phyloP scores from a whole-genome alignment of 1,284 basidiomycete genomes.

The Cutaneotrichosporon dermatis region DNA sequence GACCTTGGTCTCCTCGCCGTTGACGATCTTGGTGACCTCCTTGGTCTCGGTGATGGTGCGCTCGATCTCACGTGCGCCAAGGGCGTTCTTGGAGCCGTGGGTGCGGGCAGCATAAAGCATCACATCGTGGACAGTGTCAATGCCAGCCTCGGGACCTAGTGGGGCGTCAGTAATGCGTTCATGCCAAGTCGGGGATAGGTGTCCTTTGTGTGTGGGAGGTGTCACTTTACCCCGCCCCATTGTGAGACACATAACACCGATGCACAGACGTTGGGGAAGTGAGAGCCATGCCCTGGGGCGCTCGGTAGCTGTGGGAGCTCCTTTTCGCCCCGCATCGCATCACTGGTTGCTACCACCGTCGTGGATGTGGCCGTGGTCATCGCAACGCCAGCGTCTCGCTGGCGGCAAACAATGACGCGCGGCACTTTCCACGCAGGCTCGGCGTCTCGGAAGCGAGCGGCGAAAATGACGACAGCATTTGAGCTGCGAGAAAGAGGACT shows the following conservation, averaged over 20 bases:
- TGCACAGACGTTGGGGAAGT: not conserved
- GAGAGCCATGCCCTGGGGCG: not conserved
- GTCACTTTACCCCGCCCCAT: no score
- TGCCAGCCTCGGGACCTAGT: conserved; percentile 64
- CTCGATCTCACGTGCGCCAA: conserved; percentile 76
- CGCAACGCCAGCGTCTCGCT: no score
- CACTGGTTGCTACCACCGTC: no score
- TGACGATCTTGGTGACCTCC: conserved; percentile 74
- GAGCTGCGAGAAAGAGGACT: conserved; percentile 17
- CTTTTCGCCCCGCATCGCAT: not conserved
- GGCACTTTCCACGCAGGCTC: no score
- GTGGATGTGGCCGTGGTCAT: no score
- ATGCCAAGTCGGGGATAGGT: no score
- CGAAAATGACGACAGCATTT: not conserved
- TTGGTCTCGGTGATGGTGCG: conserved; percentile 80
- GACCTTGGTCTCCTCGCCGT: conserved; percentile 77
- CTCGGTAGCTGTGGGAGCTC: not conserved
- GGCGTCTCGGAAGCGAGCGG: no score
- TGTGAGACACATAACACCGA: not conserved
- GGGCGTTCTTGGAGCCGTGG: conserved; percentile 65
- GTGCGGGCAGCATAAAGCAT: conserved; percentile 68
- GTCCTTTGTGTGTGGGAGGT: no score
- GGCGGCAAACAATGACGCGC: no score
- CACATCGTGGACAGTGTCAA: conserved; percentile 78
- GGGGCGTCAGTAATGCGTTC: not conserved